Base-by-base conservation (phyloP, 2,329 filamentous ascomycete genomes). In the Diaporthe humulicola region DNA sequence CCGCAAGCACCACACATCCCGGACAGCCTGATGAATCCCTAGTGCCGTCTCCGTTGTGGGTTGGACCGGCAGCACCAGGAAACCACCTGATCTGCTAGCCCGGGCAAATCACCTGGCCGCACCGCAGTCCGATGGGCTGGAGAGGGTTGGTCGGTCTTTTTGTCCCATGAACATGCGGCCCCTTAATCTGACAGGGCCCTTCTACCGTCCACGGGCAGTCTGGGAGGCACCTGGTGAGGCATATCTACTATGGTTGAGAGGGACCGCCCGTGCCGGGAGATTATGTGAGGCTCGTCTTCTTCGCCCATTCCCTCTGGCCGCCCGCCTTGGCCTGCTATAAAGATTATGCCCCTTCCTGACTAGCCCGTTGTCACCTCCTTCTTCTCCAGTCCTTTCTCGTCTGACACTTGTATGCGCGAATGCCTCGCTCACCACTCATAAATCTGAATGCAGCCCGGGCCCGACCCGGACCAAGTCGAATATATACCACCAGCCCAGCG, bases 211-310 rank as follows among this genome's bases (percentile, higher is more conserved):
- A 28, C 45, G 57, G 33, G 57, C 54, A 60, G 45, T 5, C 57
- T 69, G 48, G 45, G 58, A 42, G 42, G 45, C 48, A 38, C 12
- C 64, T 54, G 64, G 64, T 54, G 64, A 69, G 48, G 64, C 48
- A 54, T 40, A 69, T 69, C 64, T 69, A 40, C 64, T 69, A 50
- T 69, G 64, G 48, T 54, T 28, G 48, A 69, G 64, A 40, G 48
- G 48, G 64, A 69, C 64, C 48, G 48, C 33, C 64, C 33, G 45
- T 64, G 38, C 45, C 38, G 48, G 38, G 30, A 67, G 61, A 52
- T 72, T 70, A 70, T 72, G 33, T 76, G 73, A 74, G 74, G 67
- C 42, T 71, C 36, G n/a, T 69, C 28, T 64, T 69, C 50, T 33
- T 58, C 22, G 61, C 25, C 30, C 58, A n/a, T 38, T 48, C 33